phyloP scores from a whole-genome alignment of 2,329 filamentous ascomycete genomes.

The Paecilomyces dactylethromorphus region DNA sequence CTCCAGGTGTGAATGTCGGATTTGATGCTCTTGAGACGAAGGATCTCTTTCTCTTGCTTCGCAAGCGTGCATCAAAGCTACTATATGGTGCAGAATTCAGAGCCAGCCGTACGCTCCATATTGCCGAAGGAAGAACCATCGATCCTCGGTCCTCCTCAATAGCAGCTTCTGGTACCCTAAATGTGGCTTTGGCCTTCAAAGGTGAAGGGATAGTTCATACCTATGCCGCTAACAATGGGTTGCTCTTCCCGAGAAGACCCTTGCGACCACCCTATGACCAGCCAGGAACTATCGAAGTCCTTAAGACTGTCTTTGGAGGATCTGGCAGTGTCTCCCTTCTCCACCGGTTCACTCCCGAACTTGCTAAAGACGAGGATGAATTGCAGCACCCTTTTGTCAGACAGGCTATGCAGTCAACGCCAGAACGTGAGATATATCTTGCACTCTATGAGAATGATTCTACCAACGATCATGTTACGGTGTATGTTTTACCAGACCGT shows the following conservation, averaged over 20 bases:
- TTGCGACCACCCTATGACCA: slow-evolving; percentile 16
- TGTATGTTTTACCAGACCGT: slow-evolving; percentile 24
- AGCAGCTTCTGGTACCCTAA: slow-evolving; percentile 9
- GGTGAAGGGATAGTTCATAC: slow-evolving; percentile 21
- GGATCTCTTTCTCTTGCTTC: slow-evolving; percentile 26
- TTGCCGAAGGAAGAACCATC: slow-evolving; percentile 18
- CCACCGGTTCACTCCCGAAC: slow-evolving; percentile 22
- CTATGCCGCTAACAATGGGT: slow-evolving; percentile 14
- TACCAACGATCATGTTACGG: slow-evolving; percentile 7
- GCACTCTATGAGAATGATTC: slow-evolving; percentile 15
- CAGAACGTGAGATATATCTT: slow-evolving; percentile 18
- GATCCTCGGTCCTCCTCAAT: slow-evolving; percentile 29
- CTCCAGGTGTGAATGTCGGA: slow-evolving; percentile 23
- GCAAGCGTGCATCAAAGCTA: slow-evolving; percentile 20
- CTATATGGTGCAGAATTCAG: slow-evolving; percentile 31
- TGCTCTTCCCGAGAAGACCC: slow-evolving; percentile 8
- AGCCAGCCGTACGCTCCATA: slow-evolving; percentile 22
- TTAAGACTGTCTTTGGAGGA: slow-evolving; percentile 22
- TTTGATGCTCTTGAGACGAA: slow-evolving; percentile 12
- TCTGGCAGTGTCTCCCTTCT: slow-evolving; percentile 21
- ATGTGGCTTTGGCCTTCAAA: slow-evolving; percentile 23
- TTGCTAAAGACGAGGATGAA: slow-evolving; percentile 13
- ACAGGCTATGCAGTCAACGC: slow-evolving; percentile 19
- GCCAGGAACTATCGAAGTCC: slow-evolving; percentile 21
- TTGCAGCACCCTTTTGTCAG: slow-evolving; percentile 25